Base-by-base conservation (phyloP, 2,329 filamentous ascomycete genomes). In the Pseudogymnoascus sp. region DNA sequence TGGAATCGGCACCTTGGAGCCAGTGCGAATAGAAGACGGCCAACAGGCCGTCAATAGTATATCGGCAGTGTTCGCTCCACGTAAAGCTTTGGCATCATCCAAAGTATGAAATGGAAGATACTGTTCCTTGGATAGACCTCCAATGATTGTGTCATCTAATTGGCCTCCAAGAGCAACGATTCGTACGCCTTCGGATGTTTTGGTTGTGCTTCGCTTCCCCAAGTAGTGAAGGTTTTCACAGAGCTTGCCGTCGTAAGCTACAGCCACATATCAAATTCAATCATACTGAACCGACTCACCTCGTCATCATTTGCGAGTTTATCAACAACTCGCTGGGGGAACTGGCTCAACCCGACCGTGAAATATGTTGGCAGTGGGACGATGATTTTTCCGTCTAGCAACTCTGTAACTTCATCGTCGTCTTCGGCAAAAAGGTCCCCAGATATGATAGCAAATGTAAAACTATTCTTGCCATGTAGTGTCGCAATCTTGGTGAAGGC, bases 161-260 rank as follows among this genome's bases (percentile, higher is more conserved):
- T 79, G 76, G 0, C 94, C 94, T 23, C 92, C 92, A 0, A 99
- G 78, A 0, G 89, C 79, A n/a, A 92, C 89, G 63, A 99, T 91
- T 57, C 88, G 85, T 48, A 97, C 78, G 1, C 92, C 92, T 65
- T 96, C 92, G 0, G 89, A 87, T 0, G 92, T 97, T 71, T 94
- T 97, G 58, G 90, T 87, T 12, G 87, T 85, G 63, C 89, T 90
- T 67, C 90, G 86, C 73, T 94, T 95, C 61, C 89, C 92, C 0
- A 99, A 82, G 68, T 88, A 95, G 73, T 90, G 89, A 9, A 99
- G 81, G 70, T 99, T 97, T n/a, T 86, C 81, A 71, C 91, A 96
- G 15, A 99, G 80, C 66, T 86, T 19, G n/a, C 9, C 10, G 41
- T 38, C 52, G 30, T 23, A 13, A 41, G 13, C 39, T 10, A 23